These are phyloP conservation scores for Pilobolus umbonatus DNA, from an alignment of 192 early-diverging fungal species.

Conservation along the genomic window DNA sequence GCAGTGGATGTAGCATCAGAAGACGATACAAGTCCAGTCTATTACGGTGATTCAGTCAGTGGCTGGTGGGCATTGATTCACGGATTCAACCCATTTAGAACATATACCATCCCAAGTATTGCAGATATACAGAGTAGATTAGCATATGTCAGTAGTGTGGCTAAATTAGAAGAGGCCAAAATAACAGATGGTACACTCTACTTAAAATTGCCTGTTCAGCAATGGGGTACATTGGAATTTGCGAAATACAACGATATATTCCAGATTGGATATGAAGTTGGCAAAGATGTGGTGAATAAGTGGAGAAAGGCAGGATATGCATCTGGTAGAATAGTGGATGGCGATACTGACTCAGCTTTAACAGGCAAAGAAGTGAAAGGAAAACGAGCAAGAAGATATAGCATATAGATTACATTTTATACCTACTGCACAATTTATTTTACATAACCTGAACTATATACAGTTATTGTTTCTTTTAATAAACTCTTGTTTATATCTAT, in stretches of 20 bases:
- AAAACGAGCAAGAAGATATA: slow-evolving; percentile 28
- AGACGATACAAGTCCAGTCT: slow-evolving; percentile 90
- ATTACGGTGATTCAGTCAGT: slow-evolving; percentile 85
- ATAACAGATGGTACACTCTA: slow-evolving; percentile 75
- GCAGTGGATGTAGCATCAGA: slow-evolving; percentile 90
- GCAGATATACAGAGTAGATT: slow-evolving; percentile 93
- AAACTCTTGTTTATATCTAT: too few species aligned
- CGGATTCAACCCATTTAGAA: slow-evolving; percentile 73
- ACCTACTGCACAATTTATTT: too few species aligned
- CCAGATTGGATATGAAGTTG: slow-evolving; percentile 81
- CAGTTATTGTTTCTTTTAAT: too few species aligned
- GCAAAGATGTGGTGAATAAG: slow-evolving; percentile 65
- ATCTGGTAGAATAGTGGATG: slow-evolving; percentile 28
- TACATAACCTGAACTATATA: too few species aligned
- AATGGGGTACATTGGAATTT: slow-evolving; percentile 90
- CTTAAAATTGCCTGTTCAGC: slow-evolving; percentile 79
- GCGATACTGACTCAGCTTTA: slow-evolving; percentile 4
- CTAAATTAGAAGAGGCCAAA: slow-evolving; percentile 88
- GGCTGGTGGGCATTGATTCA: slow-evolving; percentile 90
- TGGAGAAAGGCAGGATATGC: slow-evolving; percentile 74
- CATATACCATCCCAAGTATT: slow-evolving; percentile 78
- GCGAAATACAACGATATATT: slow-evolving; percentile 85
- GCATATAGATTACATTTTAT: slow-evolving; percentile 23
- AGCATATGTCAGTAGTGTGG: slow-evolving; percentile 88
- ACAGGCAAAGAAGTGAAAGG: slow-evolving; percentile 35